These are phyloP conservation scores for Colletotrichum limetticola DNA, from an alignment of 2,329 filamentous ascomycete species.

Conservation along the genomic window DNA sequence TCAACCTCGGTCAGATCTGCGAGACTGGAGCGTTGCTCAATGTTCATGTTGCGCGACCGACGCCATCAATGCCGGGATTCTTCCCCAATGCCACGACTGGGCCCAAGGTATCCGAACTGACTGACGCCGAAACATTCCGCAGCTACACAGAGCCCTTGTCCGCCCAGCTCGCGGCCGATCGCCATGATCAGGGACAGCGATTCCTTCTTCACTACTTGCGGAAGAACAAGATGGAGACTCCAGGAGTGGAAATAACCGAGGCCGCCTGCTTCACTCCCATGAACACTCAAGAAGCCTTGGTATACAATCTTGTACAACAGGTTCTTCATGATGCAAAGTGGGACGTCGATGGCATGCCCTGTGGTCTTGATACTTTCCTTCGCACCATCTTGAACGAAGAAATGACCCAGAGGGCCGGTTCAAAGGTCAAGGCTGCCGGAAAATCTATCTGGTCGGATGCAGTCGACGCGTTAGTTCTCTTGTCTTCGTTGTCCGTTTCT, in stretches of 20 bases:
- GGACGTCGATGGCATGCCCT: constrained; percentile 38
- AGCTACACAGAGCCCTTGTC: constrained; percentile 47
- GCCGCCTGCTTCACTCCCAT: constrained; percentile 42
- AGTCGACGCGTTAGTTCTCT: constrained; percentile 14
- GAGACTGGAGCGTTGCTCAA: constrained; percentile 47
- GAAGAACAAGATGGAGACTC: constrained; percentile 44
- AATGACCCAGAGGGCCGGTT: background rate
- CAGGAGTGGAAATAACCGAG: constrained; percentile 37
- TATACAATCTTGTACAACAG: constrained; percentile 44
- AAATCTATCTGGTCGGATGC: constrained; percentile 10
- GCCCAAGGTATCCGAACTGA: constrained; percentile 41
- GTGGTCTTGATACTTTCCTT: background rate
- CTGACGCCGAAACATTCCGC: constrained; percentile 46
- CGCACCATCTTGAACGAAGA: background rate
- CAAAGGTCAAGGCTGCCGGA: constrained; percentile 5
- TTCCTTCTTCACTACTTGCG: constrained; percentile 46
- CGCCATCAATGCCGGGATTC: constrained; percentile 44
- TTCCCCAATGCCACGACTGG: constrained; percentile 51
- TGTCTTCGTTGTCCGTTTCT: constrained; percentile 1
- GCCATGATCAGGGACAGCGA: constrained; percentile 45
- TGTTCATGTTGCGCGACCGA: constrained; percentile 51
- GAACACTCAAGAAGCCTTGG: constrained; percentile 36
- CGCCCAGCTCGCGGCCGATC: constrained; percentile 45
- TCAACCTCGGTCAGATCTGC: constrained; percentile 48
- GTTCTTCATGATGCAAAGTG: constrained; percentile 42